phyloP scores from a whole-genome alignment of 1,284 basidiomycete species.

The Leccinum angustisporum region DNA sequence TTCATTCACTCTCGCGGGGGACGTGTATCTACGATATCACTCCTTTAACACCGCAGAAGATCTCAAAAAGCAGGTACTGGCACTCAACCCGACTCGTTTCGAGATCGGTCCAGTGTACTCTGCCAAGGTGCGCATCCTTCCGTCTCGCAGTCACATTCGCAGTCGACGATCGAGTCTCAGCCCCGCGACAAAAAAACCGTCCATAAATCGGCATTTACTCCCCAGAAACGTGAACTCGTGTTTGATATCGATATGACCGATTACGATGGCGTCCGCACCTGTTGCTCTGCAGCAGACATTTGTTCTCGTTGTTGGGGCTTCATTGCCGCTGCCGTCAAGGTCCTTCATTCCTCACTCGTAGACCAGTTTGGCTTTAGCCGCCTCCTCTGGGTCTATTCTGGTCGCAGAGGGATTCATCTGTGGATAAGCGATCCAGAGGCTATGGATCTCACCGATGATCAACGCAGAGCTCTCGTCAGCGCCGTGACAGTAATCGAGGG shows the following conservation, averaged over 20 bases:
- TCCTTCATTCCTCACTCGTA: conserved; percentile 79
- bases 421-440: conserved; percentile 95
- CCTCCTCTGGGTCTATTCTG: conserved; percentile 98
- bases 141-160: conserved; percentile 4
- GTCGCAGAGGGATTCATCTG: conserved; percentile 95
- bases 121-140: conserved; percentile 61
- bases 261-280: conserved; percentile 95
- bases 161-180: conserved; percentile 40
- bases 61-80: conserved; percentile 86
- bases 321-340: conserved; percentile 89
- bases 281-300: conserved; percentile 90
- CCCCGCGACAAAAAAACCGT: conserved; percentile 91
- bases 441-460: conserved; percentile 88
- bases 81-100: conserved; percentile 87
- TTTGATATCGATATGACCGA: conserved; percentile 99
- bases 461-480: conserved; percentile 82
- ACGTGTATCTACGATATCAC: conserved; percentile 94
- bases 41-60: conserved; percentile 87
- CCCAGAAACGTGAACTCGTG: conserved; percentile 88
- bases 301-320: conserved; percentile 95
- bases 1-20: conserved; percentile 91
- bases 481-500: conserved; percentile 89
- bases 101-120: conserved; percentile 97
- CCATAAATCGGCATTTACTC: conserved; percentile 73
- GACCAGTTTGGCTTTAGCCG: conserved; percentile 83